Evolutionary conservation across 176 grass and related monocot genomes (phyloP).

Genomic region (Lolium multiflorum): DNA sequence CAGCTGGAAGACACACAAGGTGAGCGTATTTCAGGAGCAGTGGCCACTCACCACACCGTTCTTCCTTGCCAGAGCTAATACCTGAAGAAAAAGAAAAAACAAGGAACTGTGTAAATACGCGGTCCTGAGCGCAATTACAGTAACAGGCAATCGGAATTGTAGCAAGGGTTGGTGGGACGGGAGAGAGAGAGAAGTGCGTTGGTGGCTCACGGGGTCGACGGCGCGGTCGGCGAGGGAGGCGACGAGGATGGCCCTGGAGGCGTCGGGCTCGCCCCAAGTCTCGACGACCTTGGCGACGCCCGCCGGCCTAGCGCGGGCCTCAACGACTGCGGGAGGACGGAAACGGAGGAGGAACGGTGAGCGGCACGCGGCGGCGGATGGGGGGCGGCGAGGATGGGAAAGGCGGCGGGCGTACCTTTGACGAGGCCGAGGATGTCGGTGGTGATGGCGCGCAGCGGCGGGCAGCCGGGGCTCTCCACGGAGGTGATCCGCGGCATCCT

Average conservation of each 20-base stretch:
- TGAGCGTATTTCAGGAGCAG: not conserved
- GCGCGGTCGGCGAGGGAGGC: slow-evolving; percentile 67
- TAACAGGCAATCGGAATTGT: not conserved
- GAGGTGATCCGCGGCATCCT: slow-evolving; percentile 75
- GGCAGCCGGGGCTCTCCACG: slow-evolving; percentile 79
- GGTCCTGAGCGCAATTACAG: not conserved
- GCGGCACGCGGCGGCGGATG: not conserved
- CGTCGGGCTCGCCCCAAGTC: slow-evolving; percentile 84
- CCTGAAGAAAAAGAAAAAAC: slow-evolving; percentile 44
- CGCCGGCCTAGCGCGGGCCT: slow-evolving; percentile 59
- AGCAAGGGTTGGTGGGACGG: not conserved
- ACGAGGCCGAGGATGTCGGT: slow-evolving; percentile 85
- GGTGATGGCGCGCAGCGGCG: slow-evolving; percentile 75
- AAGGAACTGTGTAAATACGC: not conserved
- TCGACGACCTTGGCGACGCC: slow-evolving; percentile 78
- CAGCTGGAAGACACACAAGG: not conserved
- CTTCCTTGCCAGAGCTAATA: slow-evolving; percentile 83
- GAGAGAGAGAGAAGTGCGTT: not conserved
- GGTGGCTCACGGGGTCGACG: slow-evolving; percentile 66
- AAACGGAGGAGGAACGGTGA: not conserved
- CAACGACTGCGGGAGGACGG: slow-evolving; percentile 53
- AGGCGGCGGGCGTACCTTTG: slow-evolving; percentile 58
- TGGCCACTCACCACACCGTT: slow-evolving; percentile 70
- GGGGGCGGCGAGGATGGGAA: not conserved
- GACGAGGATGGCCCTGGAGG: slow-evolving; percentile 57